A percentile compares a stretch with the other conserved stretches of the same genome.
These are phyloP conservation scores for Picocystis sp. DNA, from an alignment of 163 green algal genomes.

Conservation along the genomic window DNA sequence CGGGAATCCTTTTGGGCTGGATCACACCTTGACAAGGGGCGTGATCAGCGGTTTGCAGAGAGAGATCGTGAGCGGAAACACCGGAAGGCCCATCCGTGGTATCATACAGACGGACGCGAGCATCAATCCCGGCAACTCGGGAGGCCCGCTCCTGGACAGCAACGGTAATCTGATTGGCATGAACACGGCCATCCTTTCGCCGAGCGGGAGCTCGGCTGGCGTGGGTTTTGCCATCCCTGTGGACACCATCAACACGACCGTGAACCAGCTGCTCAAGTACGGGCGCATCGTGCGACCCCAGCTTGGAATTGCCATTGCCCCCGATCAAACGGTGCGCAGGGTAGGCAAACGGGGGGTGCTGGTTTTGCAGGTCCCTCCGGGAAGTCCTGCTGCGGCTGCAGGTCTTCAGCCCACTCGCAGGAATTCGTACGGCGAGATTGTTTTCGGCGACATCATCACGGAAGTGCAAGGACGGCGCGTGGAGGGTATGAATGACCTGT, in stretches of 20 bases:
- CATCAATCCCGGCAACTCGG: conserved; percentile 33
- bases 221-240: conserved; percentile 79
- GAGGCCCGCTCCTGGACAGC: conserved; percentile 43
- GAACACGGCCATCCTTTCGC: conserved; percentile 23
- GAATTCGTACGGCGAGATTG: no score
- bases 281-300: conserved; percentile 26
- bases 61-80: conserved; percentile 26
- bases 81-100: conserved; percentile 23
- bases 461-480: no score
- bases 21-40: conserved; percentile 30
- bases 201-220: conserved; percentile 31
- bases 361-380: not conserved
- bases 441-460: no score
- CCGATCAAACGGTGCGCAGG: conserved; percentile 11
- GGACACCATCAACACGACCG: conserved; percentile 20
- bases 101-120: conserved; percentile 34
- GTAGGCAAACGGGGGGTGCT: conserved; percentile 1
- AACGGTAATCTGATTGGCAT: conserved; percentile 35
- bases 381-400: conserved; percentile 6
- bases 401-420: conserved; percentile 11
- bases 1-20: conserved; percentile 42
- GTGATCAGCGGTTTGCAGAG: conserved; percentile 38
- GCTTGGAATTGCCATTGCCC: conserved; percentile 26
- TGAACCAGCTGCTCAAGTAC: conserved; percentile 25
- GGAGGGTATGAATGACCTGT: no score